Conservation (phyloP, 805 yeast species). For the Lipomyces oligophaga region DNA sequence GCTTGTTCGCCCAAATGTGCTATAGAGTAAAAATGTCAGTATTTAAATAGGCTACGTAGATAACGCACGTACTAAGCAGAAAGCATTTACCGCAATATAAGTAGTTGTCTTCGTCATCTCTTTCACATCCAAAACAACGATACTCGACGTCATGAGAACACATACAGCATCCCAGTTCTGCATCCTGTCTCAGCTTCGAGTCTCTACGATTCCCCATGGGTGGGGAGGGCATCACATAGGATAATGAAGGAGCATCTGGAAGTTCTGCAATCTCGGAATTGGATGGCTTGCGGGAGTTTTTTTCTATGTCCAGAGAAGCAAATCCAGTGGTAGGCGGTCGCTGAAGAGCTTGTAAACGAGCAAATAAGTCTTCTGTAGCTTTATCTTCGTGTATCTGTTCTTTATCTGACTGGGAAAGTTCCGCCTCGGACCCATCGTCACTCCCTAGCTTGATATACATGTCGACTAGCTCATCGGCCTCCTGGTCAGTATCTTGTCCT, state of each 20-base stretch:
- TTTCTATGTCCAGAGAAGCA: not conserved
- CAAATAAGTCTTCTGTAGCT: constrained; percentile 6
- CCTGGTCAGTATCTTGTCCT: constrained; percentile 18
- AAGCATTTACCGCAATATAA: constrained; percentile 27
- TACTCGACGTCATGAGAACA: constrained; percentile 25
- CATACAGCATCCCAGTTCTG: constrained; percentile 28
- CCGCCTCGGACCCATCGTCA: constrained; percentile 8
- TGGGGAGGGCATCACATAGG: constrained; percentile 10
- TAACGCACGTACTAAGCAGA: constrained; percentile 13
- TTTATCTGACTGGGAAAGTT: not conserved
- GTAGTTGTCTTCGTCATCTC: constrained; percentile 24
- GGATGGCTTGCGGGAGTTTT: not conserved
- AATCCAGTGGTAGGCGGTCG: constrained; percentile 1
- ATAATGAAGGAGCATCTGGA: constrained; percentile 16
- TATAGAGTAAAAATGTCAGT: not conserved
- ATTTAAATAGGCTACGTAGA: not conserved
- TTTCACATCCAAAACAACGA: constrained; percentile 25
- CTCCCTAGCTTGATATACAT: constrained; percentile 22
- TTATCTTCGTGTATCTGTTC: not conserved
- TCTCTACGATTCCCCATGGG: constrained; percentile 7
- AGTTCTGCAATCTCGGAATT: not conserved
- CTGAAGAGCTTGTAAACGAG: constrained; percentile 15
- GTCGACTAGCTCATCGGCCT: constrained; percentile 22
- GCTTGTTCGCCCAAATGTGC: constrained; percentile 26
- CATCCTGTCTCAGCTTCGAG: constrained; percentile 22